Evolutionary conservation across 23 red algal species (phyloP), one percentile per base, ranked within the genome.

Genomic region (Gracilariopsis chorda): DNA sequence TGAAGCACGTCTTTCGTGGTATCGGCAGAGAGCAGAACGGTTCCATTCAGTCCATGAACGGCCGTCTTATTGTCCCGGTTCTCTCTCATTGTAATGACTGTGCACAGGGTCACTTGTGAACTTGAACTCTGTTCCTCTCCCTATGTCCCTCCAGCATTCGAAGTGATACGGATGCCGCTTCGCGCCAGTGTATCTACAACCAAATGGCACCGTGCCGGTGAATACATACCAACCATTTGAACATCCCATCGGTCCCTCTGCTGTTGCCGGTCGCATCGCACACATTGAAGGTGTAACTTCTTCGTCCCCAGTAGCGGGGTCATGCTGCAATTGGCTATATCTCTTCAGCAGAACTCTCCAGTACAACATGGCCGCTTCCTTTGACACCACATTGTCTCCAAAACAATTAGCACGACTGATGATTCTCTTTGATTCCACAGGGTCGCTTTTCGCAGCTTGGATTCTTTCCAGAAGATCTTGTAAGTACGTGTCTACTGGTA

Each of bases 401-500:
- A 86, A 86, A 43, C 82, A 86, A 20, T 16, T 72, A 3, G 62
- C 82, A 47, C 62, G 43, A 34, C 71, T 43, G n/a, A 86, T 86
- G 40, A 86, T 53, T 27, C 62, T 61, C 44, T 70, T 65, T 11
- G 82, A 72, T 40, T 63, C 82, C 51, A 29, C 23, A 2, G 60
- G 61, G 17, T 68, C 58, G n/a, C 46, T 35, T 34, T 71, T 68
- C 3, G 59, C 82, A 32, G 60, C 47, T 16, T 8, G 11, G 27
- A 93, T 40, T 1, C 44, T 37, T 42, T 82, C 62, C 17, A 84
- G 48, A 28, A 93, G 62, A 51, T 86, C 78, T 58, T 77, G 78
- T 42, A 93, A 41, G 51, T 84, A 86, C 24, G 79, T 83, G 35
- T 93, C 90, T 28, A 93, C 78, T 25, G 78, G 79, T 43, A 93